phyloP scores from a whole-genome alignment of 2,329 filamentous ascomycete species.

The Ploettnerulaceae sp. region DNA sequence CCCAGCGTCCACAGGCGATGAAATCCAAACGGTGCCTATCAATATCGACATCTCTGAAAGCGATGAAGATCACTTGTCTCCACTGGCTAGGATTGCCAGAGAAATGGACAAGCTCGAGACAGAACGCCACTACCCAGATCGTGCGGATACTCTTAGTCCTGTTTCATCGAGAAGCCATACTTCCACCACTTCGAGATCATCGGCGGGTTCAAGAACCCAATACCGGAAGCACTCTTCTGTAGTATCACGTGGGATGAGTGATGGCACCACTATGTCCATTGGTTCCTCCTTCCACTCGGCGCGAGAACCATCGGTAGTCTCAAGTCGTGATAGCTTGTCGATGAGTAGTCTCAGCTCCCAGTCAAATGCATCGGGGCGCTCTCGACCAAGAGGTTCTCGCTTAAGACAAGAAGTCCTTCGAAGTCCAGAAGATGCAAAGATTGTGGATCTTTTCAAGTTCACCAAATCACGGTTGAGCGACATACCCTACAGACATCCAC shows the following conservation, averaged over 20 bases:
- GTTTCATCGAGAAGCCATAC: conserved; percentile 33
- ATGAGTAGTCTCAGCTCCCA: conserved; percentile 45
- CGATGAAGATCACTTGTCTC: conserved; percentile 73
- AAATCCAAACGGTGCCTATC: conserved; percentile 48
- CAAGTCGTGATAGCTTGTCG: conserved; percentile 50
- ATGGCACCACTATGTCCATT: conserved; percentile 64
- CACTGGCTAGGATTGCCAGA: conserved; percentile 68
- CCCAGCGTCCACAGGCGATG: conserved; percentile 15
- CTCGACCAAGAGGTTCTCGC: conserved; percentile 53
- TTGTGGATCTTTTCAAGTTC: conserved; percentile 80
- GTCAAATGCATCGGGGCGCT: conserved; percentile 37
- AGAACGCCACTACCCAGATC: conserved; percentile 28
- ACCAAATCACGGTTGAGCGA: conserved; percentile 76
- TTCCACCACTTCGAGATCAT: conserved; percentile 47
- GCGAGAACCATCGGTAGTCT: conserved; percentile 31
- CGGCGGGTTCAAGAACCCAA: conserved; percentile 46
- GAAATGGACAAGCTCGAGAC: conserved; percentile 49
- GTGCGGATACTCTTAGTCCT: conserved; percentile 31
- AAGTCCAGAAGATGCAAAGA: conserved; percentile 68
- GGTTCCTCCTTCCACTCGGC: conserved; percentile 50
- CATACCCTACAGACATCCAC: conserved; percentile 71
- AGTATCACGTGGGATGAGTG: conserved; percentile 51
- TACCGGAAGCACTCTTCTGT: conserved; percentile 45
- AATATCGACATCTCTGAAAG: conserved; percentile 63
- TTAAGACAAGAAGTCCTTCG: conserved; percentile 75